Percentiles rank a stretch among this genome's conserved stretches.
These are phyloP conservation scores for Corynespora cassiicola DNA, from an alignment of 2,329 filamentous ascomycete species.

Conservation along the genomic window DNA sequence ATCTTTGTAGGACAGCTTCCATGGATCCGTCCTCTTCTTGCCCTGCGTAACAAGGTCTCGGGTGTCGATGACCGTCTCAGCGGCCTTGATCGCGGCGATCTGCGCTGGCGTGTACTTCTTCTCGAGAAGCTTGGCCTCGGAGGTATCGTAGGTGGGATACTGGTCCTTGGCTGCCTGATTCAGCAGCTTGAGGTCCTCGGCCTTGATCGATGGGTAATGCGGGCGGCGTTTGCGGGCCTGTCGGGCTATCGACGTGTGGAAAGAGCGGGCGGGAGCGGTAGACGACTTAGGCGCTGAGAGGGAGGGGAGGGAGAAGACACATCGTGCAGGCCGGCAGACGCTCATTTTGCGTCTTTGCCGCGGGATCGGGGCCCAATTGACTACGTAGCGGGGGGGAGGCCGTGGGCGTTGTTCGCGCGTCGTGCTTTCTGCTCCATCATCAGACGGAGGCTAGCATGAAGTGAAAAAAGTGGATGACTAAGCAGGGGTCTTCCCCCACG, in stretches of 20 bases:
- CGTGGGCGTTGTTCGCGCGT: conserved; percentile 9
- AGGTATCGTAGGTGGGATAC: conserved; percentile 70
- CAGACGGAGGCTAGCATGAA: no score
- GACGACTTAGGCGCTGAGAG: conserved; percentile 38
- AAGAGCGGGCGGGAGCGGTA: conserved; percentile 45
- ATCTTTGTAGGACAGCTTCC: conserved; percentile 72
- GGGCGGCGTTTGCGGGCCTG: conserved; percentile 45
- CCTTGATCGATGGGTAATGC: conserved; percentile 53
- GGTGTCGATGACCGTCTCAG: conserved; percentile 76
- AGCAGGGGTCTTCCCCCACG: conserved; percentile 14
- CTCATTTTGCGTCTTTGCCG: conserved; percentile 44
- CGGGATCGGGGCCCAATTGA: conserved; percentile 29
- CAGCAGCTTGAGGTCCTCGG: conserved; percentile 45
- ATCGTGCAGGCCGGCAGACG: conserved; percentile 49
- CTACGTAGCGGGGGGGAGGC: conserved; percentile 9
- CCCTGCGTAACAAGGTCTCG: conserved; percentile 78
- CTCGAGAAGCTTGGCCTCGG: conserved; percentile 53
- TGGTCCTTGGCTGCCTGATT: conserved; percentile 34
- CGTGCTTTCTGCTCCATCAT: conserved; percentile 2
- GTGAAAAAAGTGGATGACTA: conserved; percentile 30
- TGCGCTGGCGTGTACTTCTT: conserved; percentile 81
- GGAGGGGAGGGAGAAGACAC: conserved; percentile 46
- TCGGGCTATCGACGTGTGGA: conserved; percentile 46
- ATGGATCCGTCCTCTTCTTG: conserved; percentile 73
- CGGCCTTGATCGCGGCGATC: conserved; percentile 79